Percentiles rank a stretch among this genome's conserved stretches.
Conservation (phyloP, 1,284 basidiomycete species). For the Wolfiporia cocos region DNA sequence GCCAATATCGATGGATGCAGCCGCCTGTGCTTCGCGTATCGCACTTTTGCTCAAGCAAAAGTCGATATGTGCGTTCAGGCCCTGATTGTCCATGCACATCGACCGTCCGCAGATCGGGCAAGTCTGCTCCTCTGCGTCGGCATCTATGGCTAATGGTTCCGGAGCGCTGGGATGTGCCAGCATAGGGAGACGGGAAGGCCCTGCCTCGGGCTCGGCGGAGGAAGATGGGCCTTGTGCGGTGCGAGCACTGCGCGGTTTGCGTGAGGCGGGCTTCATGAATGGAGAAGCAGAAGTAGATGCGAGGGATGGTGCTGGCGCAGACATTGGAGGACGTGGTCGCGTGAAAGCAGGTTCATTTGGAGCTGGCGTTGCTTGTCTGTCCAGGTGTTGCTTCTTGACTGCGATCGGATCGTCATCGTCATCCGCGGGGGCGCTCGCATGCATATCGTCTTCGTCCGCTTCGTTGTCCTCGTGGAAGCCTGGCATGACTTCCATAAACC, state of each 20-base stretch:
- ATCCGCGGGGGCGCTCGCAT: slow-evolving; percentile 32
- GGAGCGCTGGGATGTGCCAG: no score
- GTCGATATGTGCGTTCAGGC: slow-evolving; percentile 70
- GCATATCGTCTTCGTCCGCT: slow-evolving; percentile 25
- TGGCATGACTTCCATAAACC: slow-evolving; percentile 39
- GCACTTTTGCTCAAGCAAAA: slow-evolving; percentile 69
- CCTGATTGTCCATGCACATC: slow-evolving; percentile 56
- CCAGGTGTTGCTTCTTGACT: not conserved
- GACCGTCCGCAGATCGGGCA: slow-evolving; percentile 64
- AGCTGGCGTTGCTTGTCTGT: no score
- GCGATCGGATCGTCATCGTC: slow-evolving; percentile 8
- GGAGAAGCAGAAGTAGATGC: not conserved
- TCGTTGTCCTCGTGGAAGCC: slow-evolving; percentile 37
- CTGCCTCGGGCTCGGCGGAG: no score
- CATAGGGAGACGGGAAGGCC: no score
- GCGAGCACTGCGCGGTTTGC: not conserved
- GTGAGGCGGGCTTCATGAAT: not conserved
- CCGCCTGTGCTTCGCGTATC: slow-evolving; percentile 58
- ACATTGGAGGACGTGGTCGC: not conserved
- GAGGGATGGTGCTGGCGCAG: not conserved
- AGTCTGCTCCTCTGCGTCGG: slow-evolving; percentile 19
- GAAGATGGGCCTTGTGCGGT: no score
- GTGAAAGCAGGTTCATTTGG: not conserved
- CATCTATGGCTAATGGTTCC: no score
- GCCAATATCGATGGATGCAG: no score